Evolutionary conservation across 2,329 filamentous ascomycete genomes (phyloP).

Genomic region (Pseudogymnoascus sp.): DNA sequence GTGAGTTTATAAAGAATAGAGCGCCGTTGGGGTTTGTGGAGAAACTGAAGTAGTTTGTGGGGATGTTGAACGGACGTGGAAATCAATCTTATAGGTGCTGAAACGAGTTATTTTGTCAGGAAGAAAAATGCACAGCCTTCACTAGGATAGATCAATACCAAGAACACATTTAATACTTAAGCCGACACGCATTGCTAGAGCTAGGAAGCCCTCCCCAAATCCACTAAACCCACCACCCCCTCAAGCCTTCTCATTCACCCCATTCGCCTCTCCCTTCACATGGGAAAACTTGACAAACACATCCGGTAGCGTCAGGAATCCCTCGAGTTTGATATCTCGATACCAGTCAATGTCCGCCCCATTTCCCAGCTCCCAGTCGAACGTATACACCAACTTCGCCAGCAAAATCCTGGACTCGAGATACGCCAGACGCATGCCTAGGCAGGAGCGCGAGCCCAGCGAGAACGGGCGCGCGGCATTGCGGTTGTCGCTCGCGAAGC

Average conservation of each 20-base stretch:
- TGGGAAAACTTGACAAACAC: not conserved
- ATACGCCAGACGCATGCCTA: constrained; percentile 20
- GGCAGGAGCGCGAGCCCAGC: constrained; percentile 31
- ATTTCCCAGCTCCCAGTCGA: not conserved
- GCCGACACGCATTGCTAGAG: not conserved
- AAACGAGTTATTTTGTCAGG: not conserved
- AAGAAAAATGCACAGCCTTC: not conserved
- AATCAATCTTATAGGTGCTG: not conserved
- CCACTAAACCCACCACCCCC: not conserved
- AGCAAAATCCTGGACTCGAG: not conserved
- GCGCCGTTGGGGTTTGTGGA: not conserved
- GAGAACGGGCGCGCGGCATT: constrained; percentile 27
- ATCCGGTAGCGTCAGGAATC: not conserved
- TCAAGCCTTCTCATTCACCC: not conserved
- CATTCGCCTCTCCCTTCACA: not conserved
- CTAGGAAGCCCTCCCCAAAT: not conserved
- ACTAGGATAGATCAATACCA: not conserved
- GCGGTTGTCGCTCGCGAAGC: constrained; percentile 28
- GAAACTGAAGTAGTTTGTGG: not conserved
- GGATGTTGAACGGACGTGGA: not conserved
- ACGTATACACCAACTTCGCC: not conserved
- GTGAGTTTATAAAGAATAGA: not conserved
- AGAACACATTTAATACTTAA: not conserved
- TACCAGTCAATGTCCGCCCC: not conserved
- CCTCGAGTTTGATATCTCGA: not conserved